phyloP scores from a whole-genome alignment of 2,329 filamentous ascomycete species.

The Didymella arachidicola region DNA sequence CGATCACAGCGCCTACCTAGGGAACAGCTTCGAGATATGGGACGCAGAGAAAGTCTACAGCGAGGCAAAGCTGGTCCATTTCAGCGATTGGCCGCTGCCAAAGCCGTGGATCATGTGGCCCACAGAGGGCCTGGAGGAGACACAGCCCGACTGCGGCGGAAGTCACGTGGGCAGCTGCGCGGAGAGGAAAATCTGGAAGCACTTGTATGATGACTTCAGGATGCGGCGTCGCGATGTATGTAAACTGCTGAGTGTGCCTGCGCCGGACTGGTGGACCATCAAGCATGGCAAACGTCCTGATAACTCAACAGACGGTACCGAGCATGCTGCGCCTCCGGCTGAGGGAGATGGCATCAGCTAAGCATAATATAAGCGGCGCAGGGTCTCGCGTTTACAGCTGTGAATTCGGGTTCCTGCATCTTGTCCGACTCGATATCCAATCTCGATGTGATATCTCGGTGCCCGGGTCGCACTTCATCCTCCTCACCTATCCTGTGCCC shows the following conservation, averaged over 20 bases:
- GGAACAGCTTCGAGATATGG: constrained; percentile 64
- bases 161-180: constrained; percentile 40
- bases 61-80: constrained; percentile 73
- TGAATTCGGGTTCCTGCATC: constrained; percentile 16
- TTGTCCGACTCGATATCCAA: constrained; percentile 3
- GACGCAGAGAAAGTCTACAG: constrained; percentile 63
- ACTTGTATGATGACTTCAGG: constrained; percentile 56
- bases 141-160: constrained; percentile 56
- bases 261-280: constrained; percentile 48
- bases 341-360: constrained; percentile 9
- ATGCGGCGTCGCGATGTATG: constrained; percentile 53
- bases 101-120: constrained; percentile 68
- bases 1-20: constrained; percentile 62
- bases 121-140: constrained; percentile 50
- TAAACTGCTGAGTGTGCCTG: constrained; percentile 49
- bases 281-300: constrained; percentile 28
- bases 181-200: constrained; percentile 56
- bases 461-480: not conserved
- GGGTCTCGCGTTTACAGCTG: not conserved
- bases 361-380: not conserved
- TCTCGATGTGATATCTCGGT: constrained; percentile 3
- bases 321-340: constrained; percentile 30
- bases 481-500: not conserved
- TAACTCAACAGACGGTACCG: constrained; percentile 38
- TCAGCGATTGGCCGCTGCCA: constrained; percentile 74